phyloP scores from a whole-genome alignment of 140 eudicot species.

The Anethum foeniculum region DNA sequence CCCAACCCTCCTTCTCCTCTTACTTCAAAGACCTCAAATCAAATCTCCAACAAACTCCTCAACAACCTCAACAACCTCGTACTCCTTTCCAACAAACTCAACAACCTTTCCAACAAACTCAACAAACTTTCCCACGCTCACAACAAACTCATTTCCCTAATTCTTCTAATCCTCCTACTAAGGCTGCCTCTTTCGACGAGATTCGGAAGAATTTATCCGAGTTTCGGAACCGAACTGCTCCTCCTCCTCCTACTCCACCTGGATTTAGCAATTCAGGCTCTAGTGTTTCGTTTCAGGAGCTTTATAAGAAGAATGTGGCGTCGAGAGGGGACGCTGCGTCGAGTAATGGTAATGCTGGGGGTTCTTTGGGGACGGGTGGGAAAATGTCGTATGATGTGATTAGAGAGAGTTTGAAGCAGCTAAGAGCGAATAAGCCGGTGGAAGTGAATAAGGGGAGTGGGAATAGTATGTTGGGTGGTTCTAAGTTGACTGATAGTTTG shows the following conservation, averaged over 20 bases:
- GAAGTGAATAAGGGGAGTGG: neutral
- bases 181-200: constrained; percentile 14
- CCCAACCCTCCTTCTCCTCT: constrained; percentile 13
- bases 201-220: constrained; percentile 44
- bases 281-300: constrained; percentile 31
- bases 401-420: constrained; percentile 21
- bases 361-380: neutral
- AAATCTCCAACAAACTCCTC: constrained; percentile 15
- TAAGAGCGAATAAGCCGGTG: neutral
- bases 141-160: too few relatives aligned
- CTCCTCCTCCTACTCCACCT: constrained; percentile 12
- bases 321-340: neutral
- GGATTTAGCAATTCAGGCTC: neutral
- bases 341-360: neutral
- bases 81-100: neutral
- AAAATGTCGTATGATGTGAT: constrained; percentile 13
- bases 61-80: neutral
- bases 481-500: constrained; percentile 11
- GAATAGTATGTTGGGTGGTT: constrained; percentile 3
- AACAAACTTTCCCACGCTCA: too few relatives aligned
- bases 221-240: constrained; percentile 35
- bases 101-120: neutral
- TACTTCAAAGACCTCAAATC: constrained; percentile 23
- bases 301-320: constrained; percentile 20
- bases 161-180: neutral